A percentile compares a stretch with the other conserved stretches of the same genome.
phyloP scores from a whole-genome alignment of 225 moss, liverwort and hornwort genomes.

The Sphagnum tenellum region DNA sequence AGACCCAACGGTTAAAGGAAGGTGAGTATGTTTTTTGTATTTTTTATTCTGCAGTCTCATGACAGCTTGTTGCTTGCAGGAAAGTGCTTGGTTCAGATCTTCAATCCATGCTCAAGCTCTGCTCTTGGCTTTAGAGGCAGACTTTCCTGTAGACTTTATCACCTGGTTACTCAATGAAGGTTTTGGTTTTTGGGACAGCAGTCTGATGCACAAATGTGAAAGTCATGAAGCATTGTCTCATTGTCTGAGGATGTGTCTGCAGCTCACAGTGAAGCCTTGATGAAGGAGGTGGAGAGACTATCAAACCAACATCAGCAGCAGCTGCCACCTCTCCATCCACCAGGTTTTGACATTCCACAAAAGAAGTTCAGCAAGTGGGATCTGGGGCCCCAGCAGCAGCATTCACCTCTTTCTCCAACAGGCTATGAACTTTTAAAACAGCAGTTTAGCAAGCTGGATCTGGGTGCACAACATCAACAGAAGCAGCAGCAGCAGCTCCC shows the following conservation, averaged over 20 bases:
- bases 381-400: slow-evolving; percentile 7
- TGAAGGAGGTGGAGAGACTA: slow-evolving; percentile 72
- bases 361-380: no score
- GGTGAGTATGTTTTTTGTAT: slow-evolving; percentile 23
- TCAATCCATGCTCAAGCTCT: no score
- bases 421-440: slow-evolving; percentile 65
- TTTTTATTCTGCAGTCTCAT: no score
- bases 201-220: no score
- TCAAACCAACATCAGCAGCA: slow-evolving; percentile 51
- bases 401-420: slow-evolving; percentile 44
- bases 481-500: no score
- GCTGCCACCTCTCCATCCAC: slow-evolving; percentile 3
- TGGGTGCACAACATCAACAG: slow-evolving; percentile 27
- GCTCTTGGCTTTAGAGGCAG: no score
- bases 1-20: slow-evolving; percentile 70
- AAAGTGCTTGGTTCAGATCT: no score
- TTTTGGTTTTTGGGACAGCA: no score
- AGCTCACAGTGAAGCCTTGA: slow-evolving; percentile 75
- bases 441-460: slow-evolving; percentile 78
- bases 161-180: no score
- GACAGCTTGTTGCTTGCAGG: no score
- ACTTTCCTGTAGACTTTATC: no score
- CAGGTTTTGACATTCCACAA: slow-evolving; percentile 17
- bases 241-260: background rate
- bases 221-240: no score